Evolutionary conservation across 306 rosid genomes (phyloP).

Genomic region (Rosa chinensis): DNA sequence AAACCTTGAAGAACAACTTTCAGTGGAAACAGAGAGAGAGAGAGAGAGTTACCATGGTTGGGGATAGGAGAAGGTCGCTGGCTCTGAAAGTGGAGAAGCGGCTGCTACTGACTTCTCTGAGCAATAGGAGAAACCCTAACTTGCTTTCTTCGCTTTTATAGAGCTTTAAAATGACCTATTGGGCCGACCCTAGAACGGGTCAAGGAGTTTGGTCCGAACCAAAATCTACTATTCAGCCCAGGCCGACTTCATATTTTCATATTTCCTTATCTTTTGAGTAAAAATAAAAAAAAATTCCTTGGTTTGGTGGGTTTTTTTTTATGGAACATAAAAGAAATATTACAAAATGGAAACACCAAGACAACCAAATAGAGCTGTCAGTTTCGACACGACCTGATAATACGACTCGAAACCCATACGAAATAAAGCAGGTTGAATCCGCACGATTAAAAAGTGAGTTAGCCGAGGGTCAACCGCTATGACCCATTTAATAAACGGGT

Average conservation of each 20-base stretch:
- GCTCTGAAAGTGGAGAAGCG: constrained; percentile 12
- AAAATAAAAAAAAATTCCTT: too few relatives aligned
- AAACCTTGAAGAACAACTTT: background rate
- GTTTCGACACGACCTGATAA: too few relatives aligned
- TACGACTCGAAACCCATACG: too few relatives aligned
- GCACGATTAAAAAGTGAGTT: too few relatives aligned
- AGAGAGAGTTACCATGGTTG: constrained; percentile 9
- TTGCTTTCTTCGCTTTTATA: background rate
- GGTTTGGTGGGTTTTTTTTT: background rate
- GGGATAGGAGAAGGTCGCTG: background rate
- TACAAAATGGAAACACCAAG: too few relatives aligned
- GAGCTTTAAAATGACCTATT: background rate
- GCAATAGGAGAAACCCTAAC: constrained; percentile 5
- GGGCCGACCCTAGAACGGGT: background rate
- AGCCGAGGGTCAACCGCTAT: too few relatives aligned
- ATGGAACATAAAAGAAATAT: too few relatives aligned
- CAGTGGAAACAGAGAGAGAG: background rate
- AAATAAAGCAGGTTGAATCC: too few relatives aligned
- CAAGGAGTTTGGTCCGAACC: background rate
- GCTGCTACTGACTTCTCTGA: constrained; percentile 2
- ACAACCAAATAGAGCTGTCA: too few relatives aligned
- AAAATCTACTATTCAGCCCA: background rate
- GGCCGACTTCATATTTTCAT: background rate
- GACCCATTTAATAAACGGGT: too few relatives aligned
- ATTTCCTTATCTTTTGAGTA: too few relatives aligned